A percentile compares a stretch with the other conserved stretches of the same genome.
These are phyloP conservation scores for Marasmius oreades DNA, from an alignment of 1,284 basidiomycete species.

Conservation along the genomic window DNA sequence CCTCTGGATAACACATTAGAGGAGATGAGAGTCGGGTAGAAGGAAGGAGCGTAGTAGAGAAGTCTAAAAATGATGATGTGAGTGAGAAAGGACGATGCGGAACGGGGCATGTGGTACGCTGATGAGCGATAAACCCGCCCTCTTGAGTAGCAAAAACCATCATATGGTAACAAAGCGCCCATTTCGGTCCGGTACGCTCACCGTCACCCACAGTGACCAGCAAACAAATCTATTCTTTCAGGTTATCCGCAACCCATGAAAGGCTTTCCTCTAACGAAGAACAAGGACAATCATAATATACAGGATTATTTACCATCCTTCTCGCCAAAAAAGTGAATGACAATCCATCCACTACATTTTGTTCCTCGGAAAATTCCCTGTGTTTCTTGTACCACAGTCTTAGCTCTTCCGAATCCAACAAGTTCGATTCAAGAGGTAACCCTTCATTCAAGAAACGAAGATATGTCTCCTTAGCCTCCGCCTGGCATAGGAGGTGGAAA, in stretches of 20 bases:
- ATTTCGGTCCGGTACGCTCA: neutral
- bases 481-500: constrained; percentile 86
- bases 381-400: constrained; percentile 48
- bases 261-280: constrained; percentile 49
- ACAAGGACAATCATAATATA: constrained; percentile 71
- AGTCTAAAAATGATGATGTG: constrained; percentile 43
- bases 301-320: constrained; percentile 78
- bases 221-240: constrained; percentile 22
- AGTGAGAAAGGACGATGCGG: constrained; percentile 37
- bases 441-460: constrained; percentile 83
- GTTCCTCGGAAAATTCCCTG: constrained; percentile 45
- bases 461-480: constrained; percentile 77
- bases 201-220: neutral
- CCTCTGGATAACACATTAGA: constrained; percentile 68
- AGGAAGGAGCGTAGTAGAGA: constrained; percentile 32
- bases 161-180: neutral
- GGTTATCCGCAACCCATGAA: constrained; percentile 68
- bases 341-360: constrained; percentile 74
- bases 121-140: constrained; percentile 11
- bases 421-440: constrained; percentile 81
- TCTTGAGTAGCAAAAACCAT: neutral
- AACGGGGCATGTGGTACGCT: constrained; percentile 46
- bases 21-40: constrained; percentile 21
- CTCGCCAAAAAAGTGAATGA: constrained; percentile 81
- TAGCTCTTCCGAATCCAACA: constrained; percentile 56